These are phyloP conservation scores for Tricholoma sp. DNA, from an alignment of 768 basidiomycete genomes.

Conservation along the genomic window DNA sequence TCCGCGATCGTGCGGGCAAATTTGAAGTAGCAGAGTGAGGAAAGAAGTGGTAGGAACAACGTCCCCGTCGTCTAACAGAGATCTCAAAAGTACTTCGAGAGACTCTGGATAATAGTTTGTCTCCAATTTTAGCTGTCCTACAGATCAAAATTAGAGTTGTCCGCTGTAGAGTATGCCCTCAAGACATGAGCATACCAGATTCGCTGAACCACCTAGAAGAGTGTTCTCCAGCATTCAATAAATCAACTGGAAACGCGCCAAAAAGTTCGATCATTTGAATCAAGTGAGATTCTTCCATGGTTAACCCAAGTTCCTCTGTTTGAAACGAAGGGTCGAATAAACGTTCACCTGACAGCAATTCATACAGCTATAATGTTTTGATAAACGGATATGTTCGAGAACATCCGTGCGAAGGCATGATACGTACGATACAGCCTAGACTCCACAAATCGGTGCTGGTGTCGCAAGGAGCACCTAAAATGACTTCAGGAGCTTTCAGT, in stretches of 20 bases:
- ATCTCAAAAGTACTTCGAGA: slow-evolving; percentile 13
- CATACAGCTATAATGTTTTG: slow-evolving; percentile 20
- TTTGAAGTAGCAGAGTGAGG: slow-evolving; percentile 12
- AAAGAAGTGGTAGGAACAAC: slow-evolving; percentile 12
- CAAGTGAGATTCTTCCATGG: slow-evolving; percentile 21
- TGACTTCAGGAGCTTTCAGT: slow-evolving; percentile 21
- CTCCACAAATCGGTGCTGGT: slow-evolving; percentile 22
- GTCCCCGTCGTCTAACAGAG: slow-evolving; percentile 11
- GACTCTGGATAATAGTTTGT: slow-evolving; percentile 20
- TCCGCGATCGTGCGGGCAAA: slow-evolving; percentile 14
- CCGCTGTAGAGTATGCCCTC: neutral
- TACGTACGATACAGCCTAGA: slow-evolving; percentile 19
- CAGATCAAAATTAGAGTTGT: neutral
- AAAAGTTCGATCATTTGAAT: slow-evolving; percentile 24
- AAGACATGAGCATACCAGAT: slow-evolving; percentile 12
- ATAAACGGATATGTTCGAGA: slow-evolving; percentile 3
- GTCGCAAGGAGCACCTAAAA: slow-evolving; percentile 15
- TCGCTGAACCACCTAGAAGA: slow-evolving; percentile 18
- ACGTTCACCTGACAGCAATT: slow-evolving; percentile 18
- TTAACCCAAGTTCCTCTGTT: slow-evolving; percentile 18
- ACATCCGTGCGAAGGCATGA: neutral
- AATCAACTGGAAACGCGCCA: slow-evolving; percentile 15
- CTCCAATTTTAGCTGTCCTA: slow-evolving; percentile 16
- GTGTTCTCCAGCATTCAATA: slow-evolving; percentile 13
- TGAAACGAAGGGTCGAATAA: slow-evolving; percentile 21